Evolutionary conservation across 305 asterid species (phyloP).

Genomic region (Stenogyne calaminthoides): DNA sequence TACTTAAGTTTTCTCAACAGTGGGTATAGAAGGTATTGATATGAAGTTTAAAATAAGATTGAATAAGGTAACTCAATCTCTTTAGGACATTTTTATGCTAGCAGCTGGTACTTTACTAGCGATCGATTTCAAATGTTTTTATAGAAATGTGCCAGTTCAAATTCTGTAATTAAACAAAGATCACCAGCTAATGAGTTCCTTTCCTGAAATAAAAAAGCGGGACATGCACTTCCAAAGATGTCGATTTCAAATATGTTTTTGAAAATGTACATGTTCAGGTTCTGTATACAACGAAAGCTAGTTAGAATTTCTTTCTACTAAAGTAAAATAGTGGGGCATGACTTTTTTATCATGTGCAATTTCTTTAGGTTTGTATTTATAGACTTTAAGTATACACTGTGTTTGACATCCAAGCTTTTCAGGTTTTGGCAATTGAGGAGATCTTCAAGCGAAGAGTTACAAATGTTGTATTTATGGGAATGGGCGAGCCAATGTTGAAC

Average conservation of each 20-base stretch:
- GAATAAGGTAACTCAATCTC: background rate
- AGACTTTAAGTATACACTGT: constrained; percentile 6
- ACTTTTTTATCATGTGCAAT: background rate
- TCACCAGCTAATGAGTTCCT: background rate
- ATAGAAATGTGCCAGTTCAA: background rate
- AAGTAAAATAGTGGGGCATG: background rate
- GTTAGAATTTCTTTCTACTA: background rate
- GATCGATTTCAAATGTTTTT: background rate
- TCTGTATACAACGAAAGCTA: background rate
- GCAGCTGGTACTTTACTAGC: background rate
- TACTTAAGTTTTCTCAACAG: background rate
- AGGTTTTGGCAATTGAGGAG: constrained; percentile 94
- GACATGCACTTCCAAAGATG: background rate
- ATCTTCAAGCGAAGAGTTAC: constrained; percentile 80
- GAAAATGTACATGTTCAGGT: background rate
- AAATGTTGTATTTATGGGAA: constrained; percentile 97
- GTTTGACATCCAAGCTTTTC: constrained; percentile 28
- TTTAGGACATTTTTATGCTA: background rate
- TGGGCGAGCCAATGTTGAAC: constrained; percentile 99
- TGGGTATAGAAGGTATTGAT: constrained; percentile 6
- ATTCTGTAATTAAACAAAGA: background rate
- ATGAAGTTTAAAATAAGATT: background rate
- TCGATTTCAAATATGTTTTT: background rate
- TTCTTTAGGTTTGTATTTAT: background rate
- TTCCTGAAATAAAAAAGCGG: background rate